These are phyloP conservation scores for Saprolegnia parasitica DNA, from an alignment of 352 stramenopile species.

Conservation along the genomic window DNA sequence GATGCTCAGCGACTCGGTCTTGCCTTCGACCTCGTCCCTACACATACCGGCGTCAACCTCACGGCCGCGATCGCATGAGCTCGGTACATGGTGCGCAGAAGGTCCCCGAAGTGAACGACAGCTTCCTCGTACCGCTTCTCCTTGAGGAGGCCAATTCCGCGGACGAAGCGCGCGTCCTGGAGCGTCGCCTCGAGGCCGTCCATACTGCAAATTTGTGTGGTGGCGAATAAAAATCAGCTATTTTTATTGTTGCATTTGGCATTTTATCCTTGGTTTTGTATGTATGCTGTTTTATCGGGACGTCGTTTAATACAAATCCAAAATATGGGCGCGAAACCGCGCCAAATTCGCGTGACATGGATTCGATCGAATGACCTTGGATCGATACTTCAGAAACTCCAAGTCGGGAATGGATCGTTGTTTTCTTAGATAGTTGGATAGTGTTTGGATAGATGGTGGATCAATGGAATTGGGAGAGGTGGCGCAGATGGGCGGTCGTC, in stretches of 20 bases:
- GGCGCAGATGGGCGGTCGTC: neutral
- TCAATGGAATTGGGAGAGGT: neutral
- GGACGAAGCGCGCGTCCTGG: conserved; percentile 65
- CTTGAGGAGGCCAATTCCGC: conserved; percentile 63
- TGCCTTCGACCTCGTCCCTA: conserved; percentile 60
- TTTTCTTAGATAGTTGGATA: too few species aligned
- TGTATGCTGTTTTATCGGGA: too few species aligned
- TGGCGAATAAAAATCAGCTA: neutral
- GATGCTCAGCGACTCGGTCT: conserved; percentile 56
- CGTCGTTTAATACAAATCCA: too few species aligned
- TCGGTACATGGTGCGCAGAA: conserved; percentile 68
- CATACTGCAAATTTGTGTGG: conserved; percentile 5
- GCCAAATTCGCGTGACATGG: too few species aligned
- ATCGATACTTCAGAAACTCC: too few species aligned
- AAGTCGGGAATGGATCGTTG: too few species aligned
- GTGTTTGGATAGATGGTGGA: too few species aligned
- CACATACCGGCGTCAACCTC: neutral
- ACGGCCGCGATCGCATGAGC: neutral
- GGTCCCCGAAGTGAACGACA: conserved; percentile 67
- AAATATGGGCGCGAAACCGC: too few species aligned
- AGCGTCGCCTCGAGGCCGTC: conserved; percentile 45
- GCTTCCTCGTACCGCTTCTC: conserved; percentile 77
- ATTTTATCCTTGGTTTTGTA: neutral
- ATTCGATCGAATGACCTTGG: too few species aligned
- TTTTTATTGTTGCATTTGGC: too few species aligned